Evolutionary conservation across 2,329 filamentous ascomycete genomes (phyloP).

Genomic region (Whalleya microplaca): DNA sequence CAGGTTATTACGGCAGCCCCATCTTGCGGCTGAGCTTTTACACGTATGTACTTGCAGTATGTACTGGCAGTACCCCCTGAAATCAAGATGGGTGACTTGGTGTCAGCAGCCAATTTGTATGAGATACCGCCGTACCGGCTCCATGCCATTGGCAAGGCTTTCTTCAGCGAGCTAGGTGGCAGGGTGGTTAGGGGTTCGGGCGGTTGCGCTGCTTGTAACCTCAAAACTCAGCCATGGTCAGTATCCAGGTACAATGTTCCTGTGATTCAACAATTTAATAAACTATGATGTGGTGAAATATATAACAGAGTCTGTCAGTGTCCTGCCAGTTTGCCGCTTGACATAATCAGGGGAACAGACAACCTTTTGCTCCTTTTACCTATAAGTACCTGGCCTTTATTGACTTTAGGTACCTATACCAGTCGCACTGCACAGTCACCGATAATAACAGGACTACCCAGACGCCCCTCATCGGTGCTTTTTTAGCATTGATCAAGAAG

Average conservation of each 20-base stretch:
- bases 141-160: slow-evolving; percentile 19
- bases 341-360: neutral
- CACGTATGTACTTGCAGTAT: too few species aligned
- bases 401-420: neutral
- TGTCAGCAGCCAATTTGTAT: slow-evolving; percentile 8
- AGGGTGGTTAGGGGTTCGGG: too few species aligned
- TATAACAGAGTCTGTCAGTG: neutral
- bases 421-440: too few species aligned
- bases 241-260: neutral
- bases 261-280: too few species aligned
- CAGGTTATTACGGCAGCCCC: slow-evolving; percentile 21
- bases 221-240: slow-evolving; percentile 19
- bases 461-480: neutral
- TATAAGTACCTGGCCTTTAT: too few species aligned
- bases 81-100: neutral
- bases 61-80: too few species aligned
- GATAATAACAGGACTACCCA: neutral
- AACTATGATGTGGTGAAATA: too few species aligned
- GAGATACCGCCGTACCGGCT: neutral
- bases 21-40: slow-evolving; percentile 32
- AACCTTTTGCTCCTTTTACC: too few species aligned
- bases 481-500: neutral
- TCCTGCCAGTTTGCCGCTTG: neutral
- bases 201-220: slow-evolving; percentile 6
- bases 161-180: slow-evolving; percentile 6